phyloP scores from a whole-genome alignment of 371 early-diverging fungal species.

The Circinella minor region DNA sequence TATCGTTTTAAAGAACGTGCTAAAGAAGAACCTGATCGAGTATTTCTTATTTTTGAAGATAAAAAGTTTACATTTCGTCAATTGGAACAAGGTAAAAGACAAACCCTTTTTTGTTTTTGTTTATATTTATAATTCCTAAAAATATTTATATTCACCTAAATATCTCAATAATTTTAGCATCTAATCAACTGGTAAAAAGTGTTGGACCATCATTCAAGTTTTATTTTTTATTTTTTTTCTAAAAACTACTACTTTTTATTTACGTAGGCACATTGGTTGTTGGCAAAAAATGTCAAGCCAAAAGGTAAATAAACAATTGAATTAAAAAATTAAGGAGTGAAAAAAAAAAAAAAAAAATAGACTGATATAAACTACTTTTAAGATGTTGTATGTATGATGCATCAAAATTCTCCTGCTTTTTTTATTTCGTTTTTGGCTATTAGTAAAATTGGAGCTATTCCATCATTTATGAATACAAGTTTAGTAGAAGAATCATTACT shows the following conservation, averaged over 20 bases:
- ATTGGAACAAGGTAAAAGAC: constrained; percentile 27
- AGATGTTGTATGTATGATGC: constrained; percentile 43
- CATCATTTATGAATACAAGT: constrained; percentile 39
- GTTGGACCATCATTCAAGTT: neutral
- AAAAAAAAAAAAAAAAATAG: neutral
- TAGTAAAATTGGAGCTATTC: constrained; percentile 36
- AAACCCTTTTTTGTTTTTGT: neutral
- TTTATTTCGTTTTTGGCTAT: constrained; percentile 29
- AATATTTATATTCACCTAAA: neutral
- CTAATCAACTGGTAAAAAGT: constrained; percentile 27
- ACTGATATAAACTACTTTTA: neutral
- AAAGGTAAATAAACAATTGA: constrained; percentile 16
- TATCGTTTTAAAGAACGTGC: constrained; percentile 34
- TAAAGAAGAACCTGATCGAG: constrained; percentile 21
- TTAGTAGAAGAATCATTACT: constrained; percentile 26
- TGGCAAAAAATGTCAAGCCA: constrained; percentile 28
- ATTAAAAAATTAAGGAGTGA: no score
- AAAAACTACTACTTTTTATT: neutral
- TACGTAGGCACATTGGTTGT: constrained; percentile 31
- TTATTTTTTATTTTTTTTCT: no score
- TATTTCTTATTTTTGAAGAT: constrained; percentile 31
- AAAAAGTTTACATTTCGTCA: constrained; percentile 29
- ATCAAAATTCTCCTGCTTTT: constrained; percentile 38
- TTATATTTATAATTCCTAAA: neutral
- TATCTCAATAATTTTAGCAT: constrained; percentile 13